phyloP scores from a whole-genome alignment of 1,284 basidiomycete genomes.

The Ustilago nuda region DNA sequence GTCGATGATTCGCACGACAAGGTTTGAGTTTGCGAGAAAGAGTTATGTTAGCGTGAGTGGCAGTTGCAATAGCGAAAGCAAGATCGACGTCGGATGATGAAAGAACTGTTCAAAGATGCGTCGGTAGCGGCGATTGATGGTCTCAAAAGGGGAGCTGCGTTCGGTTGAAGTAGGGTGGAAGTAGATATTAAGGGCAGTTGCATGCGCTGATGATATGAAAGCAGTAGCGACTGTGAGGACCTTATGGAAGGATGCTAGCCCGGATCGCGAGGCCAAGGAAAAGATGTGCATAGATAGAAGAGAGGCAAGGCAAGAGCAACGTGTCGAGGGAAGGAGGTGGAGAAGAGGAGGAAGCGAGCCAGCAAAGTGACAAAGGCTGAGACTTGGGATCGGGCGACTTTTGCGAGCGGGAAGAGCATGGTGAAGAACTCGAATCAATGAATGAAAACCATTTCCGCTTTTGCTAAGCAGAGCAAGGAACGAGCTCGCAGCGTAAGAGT shows the following conservation, averaged over 20 bases:
- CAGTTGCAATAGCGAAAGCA: background rate
- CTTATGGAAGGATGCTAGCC: background rate
- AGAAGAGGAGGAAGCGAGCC: background rate
- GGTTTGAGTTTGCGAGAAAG: background rate
- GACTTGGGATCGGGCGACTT: background rate
- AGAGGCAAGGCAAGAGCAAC: background rate
- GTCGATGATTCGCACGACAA: background rate
- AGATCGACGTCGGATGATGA: constrained; percentile 8
- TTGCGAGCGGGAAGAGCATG: background rate
- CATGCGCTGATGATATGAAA: background rate
- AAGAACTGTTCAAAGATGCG: background rate
- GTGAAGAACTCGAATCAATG: background rate
- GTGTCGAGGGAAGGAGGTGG: background rate
- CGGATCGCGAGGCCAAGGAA: background rate
- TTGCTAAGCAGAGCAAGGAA: constrained; percentile 19
- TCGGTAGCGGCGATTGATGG: background rate
- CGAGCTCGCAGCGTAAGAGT: background rate
- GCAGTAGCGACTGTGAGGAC: background rate
- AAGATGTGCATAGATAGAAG: background rate
- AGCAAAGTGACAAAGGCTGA: background rate
- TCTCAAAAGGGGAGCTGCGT: background rate
- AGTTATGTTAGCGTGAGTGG: constrained; percentile 1
- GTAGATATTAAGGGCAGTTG: constrained; percentile 6
- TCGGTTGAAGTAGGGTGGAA: background rate
- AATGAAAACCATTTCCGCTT: background rate